These are phyloP conservation scores for Podaxis mareebaensis DNA, from an alignment of 768 basidiomycete species.

Conservation along the genomic window DNA sequence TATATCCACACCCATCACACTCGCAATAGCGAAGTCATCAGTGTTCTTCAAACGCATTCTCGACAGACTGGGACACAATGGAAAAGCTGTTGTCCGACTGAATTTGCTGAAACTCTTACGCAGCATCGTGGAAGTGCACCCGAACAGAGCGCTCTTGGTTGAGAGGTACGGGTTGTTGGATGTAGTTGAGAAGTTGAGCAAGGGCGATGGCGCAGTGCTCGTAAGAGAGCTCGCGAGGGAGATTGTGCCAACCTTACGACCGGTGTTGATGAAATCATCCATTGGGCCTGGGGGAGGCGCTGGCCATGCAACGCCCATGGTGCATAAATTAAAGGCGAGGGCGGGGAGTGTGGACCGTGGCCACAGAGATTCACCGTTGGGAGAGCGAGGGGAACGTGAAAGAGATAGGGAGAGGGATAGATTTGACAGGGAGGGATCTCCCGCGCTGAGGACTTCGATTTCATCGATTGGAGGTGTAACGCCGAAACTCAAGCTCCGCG, in stretches of 20 bases:
- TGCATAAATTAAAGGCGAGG: conserved; percentile 16
- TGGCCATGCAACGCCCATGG: conserved; percentile 2
- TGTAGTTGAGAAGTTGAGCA: conserved; percentile 75
- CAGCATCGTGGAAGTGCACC: conserved; percentile 87
- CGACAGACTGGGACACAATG: conserved; percentile 68
- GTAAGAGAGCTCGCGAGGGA: conserved; percentile 88
- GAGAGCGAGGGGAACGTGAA: background rate
- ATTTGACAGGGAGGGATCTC: conserved; percentile 12
- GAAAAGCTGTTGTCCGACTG: conserved; percentile 86
- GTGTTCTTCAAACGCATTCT: conserved; percentile 87
- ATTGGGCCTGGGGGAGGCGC: background rate
- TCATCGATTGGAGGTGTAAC: conserved; percentile 1
- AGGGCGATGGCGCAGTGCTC: conserved; percentile 82
- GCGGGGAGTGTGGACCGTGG: conserved; percentile 14
- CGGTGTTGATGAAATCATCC: conserved; percentile 48
- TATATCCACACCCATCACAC: conserved; percentile 70
- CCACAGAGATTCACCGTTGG: background rate
- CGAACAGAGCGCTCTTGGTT: conserved; percentile 79
- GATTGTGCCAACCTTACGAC: conserved; percentile 75
- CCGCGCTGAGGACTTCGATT: conserved; percentile 5
- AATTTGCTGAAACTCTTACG: conserved; percentile 86
- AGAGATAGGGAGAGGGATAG: background rate
- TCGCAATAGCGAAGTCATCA: conserved; percentile 73
- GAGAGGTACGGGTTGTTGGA: conserved; percentile 80
- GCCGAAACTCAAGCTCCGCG: conserved; percentile 10